Evolutionary conservation across 306 rosid species (phyloP).

Genomic region (Fragaria vesca): DNA sequence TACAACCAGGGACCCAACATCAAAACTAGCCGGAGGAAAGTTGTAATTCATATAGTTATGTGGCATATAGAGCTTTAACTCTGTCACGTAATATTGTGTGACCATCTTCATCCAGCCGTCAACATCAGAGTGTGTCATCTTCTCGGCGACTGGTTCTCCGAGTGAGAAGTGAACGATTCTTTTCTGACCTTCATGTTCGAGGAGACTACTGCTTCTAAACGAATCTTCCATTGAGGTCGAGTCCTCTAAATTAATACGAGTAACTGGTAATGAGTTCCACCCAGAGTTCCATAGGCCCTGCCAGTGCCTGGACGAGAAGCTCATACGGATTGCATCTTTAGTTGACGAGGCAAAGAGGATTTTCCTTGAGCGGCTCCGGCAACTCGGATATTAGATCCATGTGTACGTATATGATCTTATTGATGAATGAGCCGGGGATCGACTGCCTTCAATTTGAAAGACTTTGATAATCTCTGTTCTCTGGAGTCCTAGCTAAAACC

Average conservation of each 20-base stretch:
- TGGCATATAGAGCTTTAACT: background rate
- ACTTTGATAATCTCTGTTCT: no score
- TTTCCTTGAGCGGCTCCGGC: background rate
- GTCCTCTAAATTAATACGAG: background rate
- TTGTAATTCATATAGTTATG: no score
- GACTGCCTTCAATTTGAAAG: no score
- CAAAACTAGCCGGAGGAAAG: background rate
- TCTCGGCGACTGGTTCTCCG: background rate
- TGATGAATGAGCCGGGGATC: no score
- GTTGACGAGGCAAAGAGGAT: background rate
- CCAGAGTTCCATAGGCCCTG: background rate
- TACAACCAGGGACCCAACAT: background rate
- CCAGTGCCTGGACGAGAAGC: background rate
- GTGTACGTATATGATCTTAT: no score
- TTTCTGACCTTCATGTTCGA: background rate
- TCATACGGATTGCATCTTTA: background rate
- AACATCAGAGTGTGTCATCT: background rate
- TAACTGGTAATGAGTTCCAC: background rate
- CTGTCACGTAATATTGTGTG: background rate
- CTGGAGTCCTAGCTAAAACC: no score
- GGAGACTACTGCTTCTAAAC: background rate
- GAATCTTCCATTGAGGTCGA: background rate
- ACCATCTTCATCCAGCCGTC: background rate
- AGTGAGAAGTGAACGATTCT: background rate
- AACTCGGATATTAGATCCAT: background rate